Conservation (phyloP, 75 land plant genomes). For the Pseudotsuga menziesii region DNA sequence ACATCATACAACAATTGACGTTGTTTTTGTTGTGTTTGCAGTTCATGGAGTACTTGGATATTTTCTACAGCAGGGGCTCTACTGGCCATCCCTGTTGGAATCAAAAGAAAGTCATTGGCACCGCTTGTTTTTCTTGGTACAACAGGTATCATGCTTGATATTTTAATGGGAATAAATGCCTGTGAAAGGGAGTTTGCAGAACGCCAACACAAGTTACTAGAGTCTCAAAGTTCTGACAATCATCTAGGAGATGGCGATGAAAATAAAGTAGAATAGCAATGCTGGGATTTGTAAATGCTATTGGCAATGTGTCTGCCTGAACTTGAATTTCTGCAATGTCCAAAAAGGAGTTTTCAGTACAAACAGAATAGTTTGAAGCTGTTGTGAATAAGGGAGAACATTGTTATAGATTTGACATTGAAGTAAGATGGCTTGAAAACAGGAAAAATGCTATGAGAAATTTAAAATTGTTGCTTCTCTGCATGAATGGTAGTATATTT, state of each 20-base stretch:
- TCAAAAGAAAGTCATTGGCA: slow-evolving; percentile 67
- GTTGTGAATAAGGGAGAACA: not conserved
- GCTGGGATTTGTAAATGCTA: not conserved
- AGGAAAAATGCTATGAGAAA: not conserved
- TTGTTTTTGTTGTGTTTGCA: slow-evolving; percentile 17
- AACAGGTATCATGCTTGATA: slow-evolving; percentile 95
- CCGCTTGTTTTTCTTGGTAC: slow-evolving; percentile 90
- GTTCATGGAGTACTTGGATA: slow-evolving; percentile 83
- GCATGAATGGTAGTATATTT: not conserved
- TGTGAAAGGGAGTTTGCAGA: slow-evolving; percentile 91
- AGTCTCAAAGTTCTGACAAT: slow-evolving; percentile 35
- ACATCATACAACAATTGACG: not conserved
- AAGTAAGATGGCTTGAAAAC: not conserved
- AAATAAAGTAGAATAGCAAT: slow-evolving; percentile 7
- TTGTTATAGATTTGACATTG: not conserved
- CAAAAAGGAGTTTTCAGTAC: not conserved
- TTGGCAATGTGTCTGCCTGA: not conserved
- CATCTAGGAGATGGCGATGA: slow-evolving; percentile 3
- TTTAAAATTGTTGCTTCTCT: not conserved
- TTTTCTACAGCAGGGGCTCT: slow-evolving; percentile 84
- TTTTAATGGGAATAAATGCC: slow-evolving; percentile 65
- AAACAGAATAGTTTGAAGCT: not conserved
- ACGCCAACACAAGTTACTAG: slow-evolving; percentile 57
- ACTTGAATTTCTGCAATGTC: not conserved
- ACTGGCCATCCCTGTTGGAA: slow-evolving; percentile 86